phyloP scores from a whole-genome alignment of 2,329 filamentous ascomycete genomes.

The Sodiomyces alkalinus region DNA sequence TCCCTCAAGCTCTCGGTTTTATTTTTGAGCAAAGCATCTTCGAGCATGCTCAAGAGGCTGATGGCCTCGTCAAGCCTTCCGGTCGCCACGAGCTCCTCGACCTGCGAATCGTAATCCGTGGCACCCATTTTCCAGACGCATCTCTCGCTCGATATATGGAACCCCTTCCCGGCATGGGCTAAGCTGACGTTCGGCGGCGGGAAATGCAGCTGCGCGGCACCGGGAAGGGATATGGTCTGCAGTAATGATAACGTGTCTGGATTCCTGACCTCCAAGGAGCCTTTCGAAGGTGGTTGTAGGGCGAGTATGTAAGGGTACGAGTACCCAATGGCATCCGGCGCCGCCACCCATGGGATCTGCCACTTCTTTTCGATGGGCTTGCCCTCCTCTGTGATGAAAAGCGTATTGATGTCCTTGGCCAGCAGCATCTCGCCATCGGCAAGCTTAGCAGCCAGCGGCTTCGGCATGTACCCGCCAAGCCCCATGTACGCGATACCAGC shows the following conservation, averaged over 20 bases:
- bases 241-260: constrained; percentile 82
- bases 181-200: constrained; percentile 84
- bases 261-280: constrained; percentile 78
- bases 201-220: constrained; percentile 75
- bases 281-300: constrained; percentile 69
- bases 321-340: constrained; percentile 85
- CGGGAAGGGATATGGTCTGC: constrained; percentile 70
- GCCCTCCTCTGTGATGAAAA: constrained; percentile 77
- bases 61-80: constrained; percentile 80
- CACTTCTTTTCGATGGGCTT: constrained; percentile 65
- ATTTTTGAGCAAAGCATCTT: constrained; percentile 75
- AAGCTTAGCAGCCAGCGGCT: constrained; percentile 71
- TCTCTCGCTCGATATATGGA: constrained; percentile 82
- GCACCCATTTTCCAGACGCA: constrained; percentile 94
- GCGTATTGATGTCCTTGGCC: constrained; percentile 94
- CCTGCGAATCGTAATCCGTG: constrained; percentile 78
- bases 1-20: constrained; percentile 70
- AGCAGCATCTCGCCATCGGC: constrained; percentile 73
- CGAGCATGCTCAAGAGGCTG: constrained; percentile 75
- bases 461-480: constrained; percentile 79
- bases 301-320: constrained; percentile 93
- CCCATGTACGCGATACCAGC: constrained; percentile 96
- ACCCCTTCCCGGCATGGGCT: constrained; percentile 92
- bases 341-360: constrained; percentile 85
- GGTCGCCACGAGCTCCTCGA: constrained; percentile 63